Evolutionary conservation across 2,329 filamentous ascomycete genomes (phyloP).

Genomic region (Paracoccidioides lutzii): DNA sequence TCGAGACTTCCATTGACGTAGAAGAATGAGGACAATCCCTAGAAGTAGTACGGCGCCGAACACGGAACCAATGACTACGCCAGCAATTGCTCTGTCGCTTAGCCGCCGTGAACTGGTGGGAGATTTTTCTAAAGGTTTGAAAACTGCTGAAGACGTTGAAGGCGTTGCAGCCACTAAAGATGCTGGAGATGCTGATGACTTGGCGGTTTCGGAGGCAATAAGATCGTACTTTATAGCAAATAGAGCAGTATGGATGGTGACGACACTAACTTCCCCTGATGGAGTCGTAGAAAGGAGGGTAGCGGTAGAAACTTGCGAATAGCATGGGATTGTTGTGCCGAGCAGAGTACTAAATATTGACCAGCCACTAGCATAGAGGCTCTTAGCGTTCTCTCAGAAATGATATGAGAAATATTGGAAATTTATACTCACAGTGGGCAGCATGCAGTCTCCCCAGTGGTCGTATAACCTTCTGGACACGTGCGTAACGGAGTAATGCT

Average conservation of each 20-base stretch:
- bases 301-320: slow-evolving; percentile 10
- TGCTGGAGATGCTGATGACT: background rate
- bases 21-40: background rate
- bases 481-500: slow-evolving; percentile 7
- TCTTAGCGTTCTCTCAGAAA: background rate
- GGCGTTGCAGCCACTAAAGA: too few relatives aligned
- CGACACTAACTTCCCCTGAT: slow-evolving; percentile 13
- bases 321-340: slow-evolving; percentile 20
- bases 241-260: slow-evolving; percentile 11
- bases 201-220: background rate
- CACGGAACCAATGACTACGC: slow-evolving; percentile 14
- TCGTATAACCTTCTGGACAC: slow-evolving; percentile 14
- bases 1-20: background rate
- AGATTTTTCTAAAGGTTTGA: background rate
- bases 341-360: slow-evolving; percentile 13
- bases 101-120: slow-evolving; percentile 3
- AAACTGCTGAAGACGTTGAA: background rate
- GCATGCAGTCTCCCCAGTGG: slow-evolving; percentile 10
- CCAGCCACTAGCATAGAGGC: slow-evolving; percentile 11
- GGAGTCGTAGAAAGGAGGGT: slow-evolving; percentile 12
- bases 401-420: background rate
- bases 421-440: slow-evolving; percentile 13
- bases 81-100: slow-evolving; percentile 14
- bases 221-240: slow-evolving; percentile 20
- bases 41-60: slow-evolving; percentile 6